phyloP scores from a whole-genome alignment of 805 yeast species.

The Tetrapisispora pingtungensis region DNA sequence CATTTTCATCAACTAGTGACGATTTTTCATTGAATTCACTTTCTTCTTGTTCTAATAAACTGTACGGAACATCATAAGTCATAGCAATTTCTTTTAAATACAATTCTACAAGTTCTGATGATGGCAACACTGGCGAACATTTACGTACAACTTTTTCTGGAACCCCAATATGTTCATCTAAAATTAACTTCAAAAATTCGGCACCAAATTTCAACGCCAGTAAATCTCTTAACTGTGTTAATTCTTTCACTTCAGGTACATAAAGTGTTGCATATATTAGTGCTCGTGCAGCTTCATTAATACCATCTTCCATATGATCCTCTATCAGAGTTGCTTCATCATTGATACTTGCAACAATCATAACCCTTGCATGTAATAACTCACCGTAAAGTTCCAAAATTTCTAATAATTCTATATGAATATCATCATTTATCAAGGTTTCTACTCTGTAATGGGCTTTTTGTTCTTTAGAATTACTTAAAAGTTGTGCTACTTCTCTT shows the following conservation, averaged over 20 bases:
- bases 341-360: constrained; percentile 40
- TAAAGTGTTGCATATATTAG: constrained; percentile 60
- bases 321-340: constrained; percentile 27
- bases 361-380: constrained; percentile 62
- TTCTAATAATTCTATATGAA: constrained; percentile 69
- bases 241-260: constrained; percentile 62
- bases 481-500: constrained; percentile 57
- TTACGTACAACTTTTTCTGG: constrained; percentile 59
- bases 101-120: constrained; percentile 49
- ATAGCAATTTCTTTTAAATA: constrained; percentile 73
- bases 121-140: constrained; percentile 60
- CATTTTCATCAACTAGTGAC: constrained; percentile 13
- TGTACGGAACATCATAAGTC: constrained; percentile 68
- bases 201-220: constrained; percentile 54
- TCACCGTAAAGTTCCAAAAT: constrained; percentile 76
- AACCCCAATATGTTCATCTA: constrained; percentile 33
- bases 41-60: constrained; percentile 34
- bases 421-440: constrained; percentile 73
- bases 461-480: constrained; percentile 61
- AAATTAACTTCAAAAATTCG: constrained; percentile 43
- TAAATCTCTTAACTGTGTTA: constrained; percentile 49
- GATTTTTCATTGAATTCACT: constrained; percentile 17
- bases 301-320: constrained; percentile 32
- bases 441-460: constrained; percentile 80
- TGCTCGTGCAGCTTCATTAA: constrained; percentile 65